Evolutionary conservation across 352 stramenopile genomes (phyloP).

Genomic region (Globisporangium sylvaticum): DNA sequence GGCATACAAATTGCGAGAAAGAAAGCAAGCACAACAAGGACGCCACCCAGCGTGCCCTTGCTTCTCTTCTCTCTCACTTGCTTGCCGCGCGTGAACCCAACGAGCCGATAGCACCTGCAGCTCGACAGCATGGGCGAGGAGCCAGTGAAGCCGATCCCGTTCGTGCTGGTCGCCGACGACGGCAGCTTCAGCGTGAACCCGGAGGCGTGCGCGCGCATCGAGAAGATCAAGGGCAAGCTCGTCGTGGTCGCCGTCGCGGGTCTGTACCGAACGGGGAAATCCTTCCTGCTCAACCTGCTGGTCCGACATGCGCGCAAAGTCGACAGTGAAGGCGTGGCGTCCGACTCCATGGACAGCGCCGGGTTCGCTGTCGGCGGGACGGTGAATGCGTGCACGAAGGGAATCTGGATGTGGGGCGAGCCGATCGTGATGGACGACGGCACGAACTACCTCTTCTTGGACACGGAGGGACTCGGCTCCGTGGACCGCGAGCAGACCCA

Average conservation of each 20-base stretch:
- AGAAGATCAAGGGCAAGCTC: conserved; percentile 71
- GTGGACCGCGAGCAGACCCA: conserved; percentile 83
- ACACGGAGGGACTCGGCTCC: conserved; percentile 87
- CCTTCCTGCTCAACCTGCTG: conserved; percentile 87
- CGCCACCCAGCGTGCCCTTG: too few species aligned
- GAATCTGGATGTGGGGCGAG: conserved; percentile 90
- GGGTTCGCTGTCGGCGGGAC: conserved; percentile 84
- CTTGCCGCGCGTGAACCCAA: background rate
- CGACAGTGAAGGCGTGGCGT: conserved; percentile 17
- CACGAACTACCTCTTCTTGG: conserved; percentile 80
- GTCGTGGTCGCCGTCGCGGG: conserved; percentile 85
- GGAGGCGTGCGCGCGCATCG: conserved; percentile 61
- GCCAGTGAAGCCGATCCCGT: conserved; percentile 59
- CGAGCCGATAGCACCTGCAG: conserved; percentile 1
- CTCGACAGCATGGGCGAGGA: conserved; percentile 30
- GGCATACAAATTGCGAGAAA: conserved; percentile 1
- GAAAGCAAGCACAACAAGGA: background rate
- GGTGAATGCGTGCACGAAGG: conserved; percentile 88
- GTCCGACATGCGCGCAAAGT: conserved; percentile 52
- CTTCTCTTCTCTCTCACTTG: background rate
- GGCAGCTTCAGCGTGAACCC: conserved; percentile 77
- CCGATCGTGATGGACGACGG: conserved; percentile 67
- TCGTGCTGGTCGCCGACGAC: conserved; percentile 77
- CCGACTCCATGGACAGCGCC: conserved; percentile 12
- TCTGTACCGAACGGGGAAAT: conserved; percentile 89